Base-by-base conservation (phyloP, 495 filamentous ascomycete genomes). In the Aspergillus cavernicola region DNA sequence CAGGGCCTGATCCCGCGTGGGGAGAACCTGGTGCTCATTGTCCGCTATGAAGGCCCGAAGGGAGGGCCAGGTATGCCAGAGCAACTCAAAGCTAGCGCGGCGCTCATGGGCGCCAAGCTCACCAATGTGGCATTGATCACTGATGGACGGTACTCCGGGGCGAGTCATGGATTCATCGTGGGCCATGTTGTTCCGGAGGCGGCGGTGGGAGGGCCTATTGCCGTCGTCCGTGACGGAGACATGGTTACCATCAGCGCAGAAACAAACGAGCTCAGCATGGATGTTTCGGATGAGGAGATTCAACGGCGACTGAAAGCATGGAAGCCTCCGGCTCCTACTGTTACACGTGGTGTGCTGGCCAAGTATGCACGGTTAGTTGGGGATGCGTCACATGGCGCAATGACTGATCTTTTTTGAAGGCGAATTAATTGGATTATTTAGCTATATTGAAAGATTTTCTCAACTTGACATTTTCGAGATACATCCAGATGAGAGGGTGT, bases 21-120 rank as follows among this genome's bases (percentile, higher is more conserved):
- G 23, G 86, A 91, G 61, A 95, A 95, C 61, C 78, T 95, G n/a
- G 93, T 97, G 10, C 74, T 96, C 35, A 83, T 97, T 16, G 92
- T 98, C 31, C 86, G 93, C 29, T 97, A 96, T 64, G 93, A 98
- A 67, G 93, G 93, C 1, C 93, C 93, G 6, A 91, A 89, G 66
- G 93, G 93, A 62, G 93, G 92, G 0, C 93, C 93, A 6, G 93
- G 93, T 13, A 98, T 98, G 93, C 93, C 93, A n/a, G 93, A 98
- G 70, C 91, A 96, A 73, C 79, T 96, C 28, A 90, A 87, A 63
- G 87, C 93, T 8, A 87, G 81, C 56, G 92, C 91, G 1, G 88
- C 89, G 6, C 84, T 98, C 26, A 96, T 96, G 89, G 93, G 93
- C 20, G 93, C 93, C 8, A 87, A 86, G 19, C 72, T 98, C 40